Base-by-base conservation (phyloP, 2,329 filamentous ascomycete species). In the Ophiobolus disseminans region DNA sequence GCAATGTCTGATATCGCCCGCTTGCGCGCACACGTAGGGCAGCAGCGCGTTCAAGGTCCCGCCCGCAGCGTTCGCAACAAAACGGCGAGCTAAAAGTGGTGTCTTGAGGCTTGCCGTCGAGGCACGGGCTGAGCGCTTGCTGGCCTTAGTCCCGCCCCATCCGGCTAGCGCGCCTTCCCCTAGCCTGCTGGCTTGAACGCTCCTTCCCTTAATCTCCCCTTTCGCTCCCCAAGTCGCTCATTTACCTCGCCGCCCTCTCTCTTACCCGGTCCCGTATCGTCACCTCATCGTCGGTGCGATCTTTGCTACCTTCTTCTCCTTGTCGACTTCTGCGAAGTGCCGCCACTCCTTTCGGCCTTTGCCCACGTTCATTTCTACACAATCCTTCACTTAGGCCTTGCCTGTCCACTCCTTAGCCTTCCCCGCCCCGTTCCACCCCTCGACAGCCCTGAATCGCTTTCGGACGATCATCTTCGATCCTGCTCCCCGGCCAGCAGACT, bases 301-400 rank as follows among this genome's bases (percentile, higher is more conserved):
- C 68, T 68, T 63, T 61, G 60, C 57, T 55, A 62, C 63, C 57
- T 69, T 60, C 63, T 70, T 73, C 43, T 73, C 61, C 52, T 63
- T 63, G 55, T 69, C 66, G 63, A 62, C 64, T 73, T 71, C 69
- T 72, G 68, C 65, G 65, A 72, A 69, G 63, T 66, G 70, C 69
- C 65, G 69, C 69, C 71, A 73, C 69, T 74, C 71, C 70, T 74
- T 74, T 71, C 69, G 66, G 70, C 67, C 67, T 69, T 72, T 66
- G 68, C 68, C 63, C 67, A 73, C 69, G 60, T 73, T 73, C 69
- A 50, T 73, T 70, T 62, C 58, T 47, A 50, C 51, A 49, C 56
- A 48, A 49, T 52, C 54, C 54, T 60, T 59, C 63, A 45, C 49
- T 72, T 71, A 62, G 70, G 65, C 66, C 58, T 45, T 57, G 71